phyloP scores from a whole-genome alignment of 2,329 filamentous ascomycete species.

The Penicillium sp. region DNA sequence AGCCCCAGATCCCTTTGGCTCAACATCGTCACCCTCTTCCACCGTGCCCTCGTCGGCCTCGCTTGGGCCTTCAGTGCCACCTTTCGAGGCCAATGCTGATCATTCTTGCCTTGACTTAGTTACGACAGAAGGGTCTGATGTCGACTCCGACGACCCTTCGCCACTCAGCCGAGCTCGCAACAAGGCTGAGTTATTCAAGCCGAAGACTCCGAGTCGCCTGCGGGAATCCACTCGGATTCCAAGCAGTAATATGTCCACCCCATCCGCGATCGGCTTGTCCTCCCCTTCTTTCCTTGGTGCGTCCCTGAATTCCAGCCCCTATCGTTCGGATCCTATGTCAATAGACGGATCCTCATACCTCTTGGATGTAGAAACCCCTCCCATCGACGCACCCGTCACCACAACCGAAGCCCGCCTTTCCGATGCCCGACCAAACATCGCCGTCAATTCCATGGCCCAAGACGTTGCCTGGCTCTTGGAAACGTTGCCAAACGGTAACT shows the following conservation, averaged over 20 bases:
- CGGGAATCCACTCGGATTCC: slow-evolving; percentile 40
- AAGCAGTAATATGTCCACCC: slow-evolving; percentile 26
- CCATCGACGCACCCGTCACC: background rate
- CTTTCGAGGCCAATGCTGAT: background rate
- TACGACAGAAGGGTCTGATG: background rate
- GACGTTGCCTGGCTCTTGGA: slow-evolving; percentile 35
- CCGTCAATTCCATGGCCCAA: background rate
- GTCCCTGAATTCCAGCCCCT: background rate
- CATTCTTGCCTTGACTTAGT: background rate
- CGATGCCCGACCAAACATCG: background rate
- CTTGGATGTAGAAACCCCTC: background rate
- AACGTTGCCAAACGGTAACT: slow-evolving; percentile 32
- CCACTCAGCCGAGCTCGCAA: slow-evolving; percentile 41
- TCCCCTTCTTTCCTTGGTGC: slow-evolving; percentile 7
- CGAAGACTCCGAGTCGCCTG: slow-evolving; percentile 48
- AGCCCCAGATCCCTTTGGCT: slow-evolving; percentile 2
- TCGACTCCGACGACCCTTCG: slow-evolving; percentile 29
- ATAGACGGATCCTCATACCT: slow-evolving; percentile 7
- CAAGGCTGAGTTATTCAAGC: slow-evolving; percentile 48
- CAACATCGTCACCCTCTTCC: background rate
- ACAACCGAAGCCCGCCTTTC: background rate
- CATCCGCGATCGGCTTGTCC: slow-evolving; percentile 10
- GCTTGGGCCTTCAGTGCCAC: too few species aligned
- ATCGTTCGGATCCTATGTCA: background rate
- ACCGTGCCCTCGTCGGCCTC: too few species aligned